A percentile compares a stretch with the other conserved stretches of the same genome.
phyloP scores from a whole-genome alignment of 1,284 basidiomycete species.

The Cystobasidium sp. region DNA sequence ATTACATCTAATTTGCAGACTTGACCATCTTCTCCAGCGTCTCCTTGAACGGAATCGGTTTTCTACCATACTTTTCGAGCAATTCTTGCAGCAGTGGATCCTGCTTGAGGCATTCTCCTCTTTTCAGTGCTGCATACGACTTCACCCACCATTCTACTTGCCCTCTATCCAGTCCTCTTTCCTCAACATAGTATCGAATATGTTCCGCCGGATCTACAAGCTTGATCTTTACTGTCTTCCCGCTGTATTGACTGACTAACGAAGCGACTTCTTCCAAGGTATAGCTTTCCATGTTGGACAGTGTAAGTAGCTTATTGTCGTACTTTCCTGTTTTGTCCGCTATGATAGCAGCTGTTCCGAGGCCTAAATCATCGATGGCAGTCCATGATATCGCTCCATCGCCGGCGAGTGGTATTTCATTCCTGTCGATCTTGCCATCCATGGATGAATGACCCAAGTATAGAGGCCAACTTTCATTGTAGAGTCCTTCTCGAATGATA shows the following conservation, averaged over 20 bases:
- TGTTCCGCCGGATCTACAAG: slow-evolving; percentile 12
- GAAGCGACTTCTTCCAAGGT: slow-evolving; percentile 14
- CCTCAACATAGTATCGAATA: slow-evolving; percentile 13
- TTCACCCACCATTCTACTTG: slow-evolving; percentile 29
- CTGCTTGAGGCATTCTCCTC: slow-evolving; percentile 7
- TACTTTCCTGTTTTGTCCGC: slow-evolving; percentile 16
- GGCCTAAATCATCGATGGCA: slow-evolving; percentile 27
- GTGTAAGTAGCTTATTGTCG: background rate
- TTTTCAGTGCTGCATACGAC: slow-evolving; percentile 12
- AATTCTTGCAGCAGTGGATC: slow-evolving; percentile 9
- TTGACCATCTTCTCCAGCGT: slow-evolving; percentile 4
- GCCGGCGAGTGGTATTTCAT: slow-evolving; percentile 9
- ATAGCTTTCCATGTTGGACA: slow-evolving; percentile 2
- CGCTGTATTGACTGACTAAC: slow-evolving; percentile 1
- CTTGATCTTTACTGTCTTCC: slow-evolving; percentile 14
- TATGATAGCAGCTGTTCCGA: slow-evolving; percentile 30
- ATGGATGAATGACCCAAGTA: slow-evolving; percentile 23
- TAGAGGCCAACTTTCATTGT: slow-evolving; percentile 32
- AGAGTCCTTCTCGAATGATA: slow-evolving; percentile 34
- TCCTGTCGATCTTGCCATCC: slow-evolving; percentile 3
- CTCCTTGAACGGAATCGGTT: slow-evolving; percentile 13
- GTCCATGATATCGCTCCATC: slow-evolving; percentile 33
- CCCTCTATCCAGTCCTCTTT: slow-evolving; percentile 10
- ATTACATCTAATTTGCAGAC: background rate
- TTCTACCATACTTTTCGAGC: background rate